Base-by-base conservation (phyloP, 257 asterid species). In the Mitragyna speciosa region DNA sequence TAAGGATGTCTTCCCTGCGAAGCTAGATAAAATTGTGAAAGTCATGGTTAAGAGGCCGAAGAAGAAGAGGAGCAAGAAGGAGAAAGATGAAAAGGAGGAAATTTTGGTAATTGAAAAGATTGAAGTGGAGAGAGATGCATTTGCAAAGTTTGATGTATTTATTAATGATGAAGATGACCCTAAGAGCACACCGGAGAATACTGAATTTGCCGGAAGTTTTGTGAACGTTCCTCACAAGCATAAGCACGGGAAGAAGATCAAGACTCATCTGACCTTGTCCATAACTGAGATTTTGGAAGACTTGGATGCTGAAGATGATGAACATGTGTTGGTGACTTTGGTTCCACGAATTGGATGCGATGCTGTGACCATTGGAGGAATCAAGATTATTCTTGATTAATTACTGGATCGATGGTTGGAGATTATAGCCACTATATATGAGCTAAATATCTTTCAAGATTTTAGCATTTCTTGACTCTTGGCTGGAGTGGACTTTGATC, bases 11-110 rank as follows among this genome's bases (percentile, higher is more conserved):
- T 78, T 93, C 1, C 97, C 97, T 0, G 86, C 88, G 22, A 91
- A 82, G 67, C 90, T 93, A 0, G 92, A 90, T 12, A 79, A 76
- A 78, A 82, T 80, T 24, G 5, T 93, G 73, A 89, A 80, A 66
- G 82, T 91, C 2, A 85, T 86, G 92, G 97, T 93, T 76, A 89
- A 85, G 78, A 86, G 96, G 87, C 95, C 96, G 59, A 90, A 85
- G 84, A 91, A 86, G 78, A 91, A 82, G 87, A 86, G 97, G 59
- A 91, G 93, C 84, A 85, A 52, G 82, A 88, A 84, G 56, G 96
- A 91, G 81, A 91, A 91, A 6, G 92, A 91, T 0, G 97, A 90
- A 80, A 2, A 82, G 73, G 94, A 88, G 12, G 95, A 91, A 84
- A 71, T 93, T 15, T 30, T 91, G 65, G 85, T 88, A 11, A 84